phyloP scores from a whole-genome alignment of 495 filamentous ascomycete species.

The Aspergillus kassunensis region DNA sequence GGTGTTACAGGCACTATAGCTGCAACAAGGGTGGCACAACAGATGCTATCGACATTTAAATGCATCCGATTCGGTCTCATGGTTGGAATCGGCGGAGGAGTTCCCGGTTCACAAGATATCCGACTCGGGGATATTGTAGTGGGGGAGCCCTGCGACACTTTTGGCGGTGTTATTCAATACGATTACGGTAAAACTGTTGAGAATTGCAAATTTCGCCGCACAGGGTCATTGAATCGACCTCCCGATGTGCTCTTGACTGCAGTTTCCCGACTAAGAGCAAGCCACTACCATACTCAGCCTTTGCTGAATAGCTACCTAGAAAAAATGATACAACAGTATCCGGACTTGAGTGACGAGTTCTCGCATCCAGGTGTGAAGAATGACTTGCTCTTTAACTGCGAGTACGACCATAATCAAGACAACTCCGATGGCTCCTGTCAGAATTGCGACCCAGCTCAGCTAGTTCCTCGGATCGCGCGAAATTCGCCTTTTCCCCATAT shows the following conservation, averaged over 20 bases:
- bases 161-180: constrained; percentile 20
- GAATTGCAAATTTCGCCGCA: constrained; percentile 16
- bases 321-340: constrained; percentile 12
- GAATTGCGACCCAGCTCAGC: constrained; percentile 8
- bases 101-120: constrained; percentile 21
- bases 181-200: constrained; percentile 15
- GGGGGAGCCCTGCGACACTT: constrained; percentile 6
- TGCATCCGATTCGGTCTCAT: constrained; percentile 32
- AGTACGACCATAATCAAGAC: constrained; percentile 16
- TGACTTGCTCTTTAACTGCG: constrained; percentile 20
- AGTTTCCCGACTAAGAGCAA: constrained; percentile 1
- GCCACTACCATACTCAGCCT: neutral
- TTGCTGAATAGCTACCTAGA: constrained; percentile 6
- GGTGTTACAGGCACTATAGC: constrained; percentile 29
- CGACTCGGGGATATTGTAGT: constrained; percentile 31
- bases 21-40: constrained; percentile 27
- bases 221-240: constrained; percentile 23
- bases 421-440: constrained; percentile 6
- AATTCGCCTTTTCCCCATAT: constrained; percentile 13
- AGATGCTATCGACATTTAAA: constrained; percentile 30
- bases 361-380: constrained; percentile 8
- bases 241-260: constrained; percentile 13
- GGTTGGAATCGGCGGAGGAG: constrained; percentile 42
- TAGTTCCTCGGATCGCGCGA: constrained; percentile 8
- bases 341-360: constrained; percentile 14